These are phyloP conservation scores for Cytospora piceicola DNA, from an alignment of 2,329 filamentous ascomycete species.

Conservation along the genomic window DNA sequence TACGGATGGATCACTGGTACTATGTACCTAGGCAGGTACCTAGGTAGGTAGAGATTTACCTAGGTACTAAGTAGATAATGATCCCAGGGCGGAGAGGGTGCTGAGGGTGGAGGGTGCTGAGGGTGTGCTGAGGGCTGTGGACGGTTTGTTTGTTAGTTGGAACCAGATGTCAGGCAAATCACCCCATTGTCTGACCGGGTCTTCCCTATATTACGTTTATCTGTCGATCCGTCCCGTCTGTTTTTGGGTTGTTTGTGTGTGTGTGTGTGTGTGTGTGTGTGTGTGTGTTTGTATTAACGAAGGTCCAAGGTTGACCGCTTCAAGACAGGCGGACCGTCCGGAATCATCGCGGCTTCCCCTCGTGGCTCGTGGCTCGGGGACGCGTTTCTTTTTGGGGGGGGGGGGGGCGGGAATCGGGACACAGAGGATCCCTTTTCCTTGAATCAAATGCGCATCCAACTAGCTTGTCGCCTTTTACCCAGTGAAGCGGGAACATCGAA, in stretches of 20 bases:
- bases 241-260: not conserved
- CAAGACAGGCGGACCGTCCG: not conserved
- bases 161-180: not conserved
- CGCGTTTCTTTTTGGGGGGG: not conserved
- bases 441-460: not conserved
- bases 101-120: too few relatives aligned
- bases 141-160: too few relatives aligned
- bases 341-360: slow-evolving; percentile 3
- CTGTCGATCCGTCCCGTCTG: not conserved
- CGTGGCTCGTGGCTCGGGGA: not conserved
- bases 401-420: too few relatives aligned
- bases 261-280: not conserved
- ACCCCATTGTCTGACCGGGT: not conserved
- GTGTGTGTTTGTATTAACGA: too few relatives aligned
- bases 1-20: not conserved
- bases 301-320: not conserved
- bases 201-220: not conserved
- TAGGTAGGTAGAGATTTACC: not conserved
- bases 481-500: not conserved
- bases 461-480: not conserved
- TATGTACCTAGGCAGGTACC: not conserved
- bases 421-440: not conserved
- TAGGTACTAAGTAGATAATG: too few relatives aligned
- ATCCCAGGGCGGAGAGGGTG: too few relatives aligned
- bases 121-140: too few relatives aligned